Evolutionary conservation across 257 asterid genomes (phyloP).

Genomic region (Solanum paucissectum): DNA sequence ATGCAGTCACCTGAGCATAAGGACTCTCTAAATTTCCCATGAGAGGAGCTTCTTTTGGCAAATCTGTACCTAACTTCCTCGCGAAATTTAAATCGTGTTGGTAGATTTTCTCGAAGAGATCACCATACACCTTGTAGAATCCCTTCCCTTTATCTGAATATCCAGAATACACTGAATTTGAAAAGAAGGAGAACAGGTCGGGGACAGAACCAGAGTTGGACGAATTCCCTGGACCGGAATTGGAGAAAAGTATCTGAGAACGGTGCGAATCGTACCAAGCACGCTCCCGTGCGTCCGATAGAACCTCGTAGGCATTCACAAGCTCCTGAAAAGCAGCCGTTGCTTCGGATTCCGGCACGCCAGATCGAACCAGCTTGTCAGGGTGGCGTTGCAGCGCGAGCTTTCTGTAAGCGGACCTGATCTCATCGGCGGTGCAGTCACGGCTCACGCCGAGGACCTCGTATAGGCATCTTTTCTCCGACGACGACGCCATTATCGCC

Average conservation of each 20-base stretch:
- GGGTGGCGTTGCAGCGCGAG: constrained; percentile 99
- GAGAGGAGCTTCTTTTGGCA: constrained; percentile 81
- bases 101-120: constrained; percentile 59
- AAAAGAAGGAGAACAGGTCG: constrained; percentile 64
- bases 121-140: constrained; percentile 76
- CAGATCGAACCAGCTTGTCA: constrained; percentile 71
- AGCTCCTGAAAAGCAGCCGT: constrained; percentile 93
- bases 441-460: constrained; percentile 71
- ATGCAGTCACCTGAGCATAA: constrained; percentile 87
- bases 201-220: constrained; percentile 33
- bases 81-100: constrained; percentile 54
- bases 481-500: constrained; percentile 47
- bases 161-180: constrained; percentile 76
- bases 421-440: constrained; percentile 67
- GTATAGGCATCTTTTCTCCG: constrained; percentile 82
- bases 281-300: constrained; percentile 81
- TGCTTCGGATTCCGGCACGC: constrained; percentile 82
- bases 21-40: constrained; percentile 79
- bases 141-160: constrained; percentile 75
- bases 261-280: constrained; percentile 96
- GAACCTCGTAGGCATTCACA: constrained; percentile 85
- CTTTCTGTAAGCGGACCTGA: constrained; percentile 73
- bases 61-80: constrained; percentile 45
- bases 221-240: constrained; percentile 16
- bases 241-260: constrained; percentile 71